These are phyloP conservation scores for Leccinum rimulosum DNA, from an alignment of 768 basidiomycete genomes.

Conservation along the genomic window DNA sequence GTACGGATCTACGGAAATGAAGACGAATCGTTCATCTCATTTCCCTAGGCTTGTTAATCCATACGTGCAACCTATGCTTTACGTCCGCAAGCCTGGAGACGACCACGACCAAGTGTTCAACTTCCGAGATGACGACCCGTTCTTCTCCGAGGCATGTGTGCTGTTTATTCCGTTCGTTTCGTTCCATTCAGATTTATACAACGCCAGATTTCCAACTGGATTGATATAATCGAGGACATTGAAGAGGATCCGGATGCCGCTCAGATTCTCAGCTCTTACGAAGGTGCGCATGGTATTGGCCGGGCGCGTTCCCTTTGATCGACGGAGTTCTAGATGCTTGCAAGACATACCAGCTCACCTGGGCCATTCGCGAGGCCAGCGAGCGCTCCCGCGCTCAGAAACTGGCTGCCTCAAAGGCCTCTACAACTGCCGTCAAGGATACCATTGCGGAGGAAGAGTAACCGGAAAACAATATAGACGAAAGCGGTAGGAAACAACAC, in stretches of 20 bases:
- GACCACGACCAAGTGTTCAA: slow-evolving; percentile 67
- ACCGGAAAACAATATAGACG: slow-evolving; percentile 1
- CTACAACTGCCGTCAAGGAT: slow-evolving; percentile 26
- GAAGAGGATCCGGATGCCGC: slow-evolving; percentile 81
- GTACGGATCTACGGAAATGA: slow-evolving; percentile 20
- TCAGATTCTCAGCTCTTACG: slow-evolving; percentile 79
- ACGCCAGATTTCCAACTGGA: slow-evolving; percentile 67
- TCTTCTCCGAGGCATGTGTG: slow-evolving; percentile 76
- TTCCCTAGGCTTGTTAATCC: slow-evolving; percentile 81
- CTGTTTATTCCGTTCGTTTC: not conserved
- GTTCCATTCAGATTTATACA: not conserved
- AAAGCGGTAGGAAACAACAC: not conserved
- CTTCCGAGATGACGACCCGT: slow-evolving; percentile 85
- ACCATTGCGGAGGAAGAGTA: slow-evolving; percentile 29
- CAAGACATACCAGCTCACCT: slow-evolving; percentile 87
- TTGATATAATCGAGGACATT: slow-evolving; percentile 87
- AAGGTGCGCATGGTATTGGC: slow-evolving; percentile 48
- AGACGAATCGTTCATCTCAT: slow-evolving; percentile 4
- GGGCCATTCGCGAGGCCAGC: slow-evolving; percentile 84
- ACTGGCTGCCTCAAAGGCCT: slow-evolving; percentile 35
- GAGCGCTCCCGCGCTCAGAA: slow-evolving; percentile 59
- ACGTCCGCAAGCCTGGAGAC: slow-evolving; percentile 80
- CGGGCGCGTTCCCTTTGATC: not conserved
- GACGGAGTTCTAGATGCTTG: slow-evolving; percentile 60
- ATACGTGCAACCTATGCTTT: slow-evolving; percentile 87